Base-by-base conservation (phyloP, 2,329 filamentous ascomycete species). In the Clonostachys byssicola region DNA sequence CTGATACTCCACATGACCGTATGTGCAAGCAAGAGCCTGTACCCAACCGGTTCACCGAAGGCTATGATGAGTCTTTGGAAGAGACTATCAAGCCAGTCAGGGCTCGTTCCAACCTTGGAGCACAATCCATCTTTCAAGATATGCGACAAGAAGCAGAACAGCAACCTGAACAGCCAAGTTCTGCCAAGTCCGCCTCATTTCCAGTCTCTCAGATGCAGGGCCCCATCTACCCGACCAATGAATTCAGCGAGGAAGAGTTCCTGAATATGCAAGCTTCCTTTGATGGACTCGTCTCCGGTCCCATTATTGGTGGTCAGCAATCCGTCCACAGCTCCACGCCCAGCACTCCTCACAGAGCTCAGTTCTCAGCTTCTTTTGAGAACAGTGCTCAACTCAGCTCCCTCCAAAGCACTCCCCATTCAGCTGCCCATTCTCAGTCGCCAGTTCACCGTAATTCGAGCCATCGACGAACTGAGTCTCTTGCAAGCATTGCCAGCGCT, bases 1-100 rank as follows among this genome's bases (percentile, higher is more conserved):
- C 77, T 56, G 80, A 82, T 45, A 87, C 83, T 17, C 84, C 85
- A 40, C 73, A 76, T 51, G 66, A 75, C 51, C 66, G 69, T 44
- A 56, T 68, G 40, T 56, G 62, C 41, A 75, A 75, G 64, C 66
- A 71, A 36, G 61, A 68, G 42, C 53, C 63, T 14, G 63, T 65
- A 5, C 68, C 70, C 4, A 68, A 63, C 54, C 65, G 85, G 46
- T 86, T 86, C 57, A 62, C 74, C 4, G 80, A 84, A 23, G 74
- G 72, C 42, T 83, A 83, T 52, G 82, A 86, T 56, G 80, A 81
- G 62, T 83, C 80, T 13, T 81, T 83, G 77, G 81, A 85, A 57
- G 80, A 83, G 62, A 85, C 81, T 1, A 73, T 85, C 55, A 85
- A 83, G 65, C 81, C 81, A 6, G 57, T 63, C 13, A 66, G 60